phyloP scores from a whole-genome alignment of 2,329 filamentous ascomycete genomes.

The Fusarium sp. region DNA sequence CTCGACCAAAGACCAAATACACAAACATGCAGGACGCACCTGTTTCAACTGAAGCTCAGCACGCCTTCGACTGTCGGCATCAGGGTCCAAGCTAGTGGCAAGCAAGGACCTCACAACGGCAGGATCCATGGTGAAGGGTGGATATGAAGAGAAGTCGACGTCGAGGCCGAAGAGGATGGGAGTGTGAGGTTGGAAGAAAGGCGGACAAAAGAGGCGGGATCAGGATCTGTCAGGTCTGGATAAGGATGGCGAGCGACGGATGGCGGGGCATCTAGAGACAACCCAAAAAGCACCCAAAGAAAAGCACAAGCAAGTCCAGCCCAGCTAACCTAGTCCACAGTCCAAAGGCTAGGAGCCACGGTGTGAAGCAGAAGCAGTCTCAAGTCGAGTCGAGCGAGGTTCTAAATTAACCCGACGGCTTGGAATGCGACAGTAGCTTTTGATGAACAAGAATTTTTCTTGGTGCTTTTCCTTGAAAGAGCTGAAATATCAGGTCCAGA shows the following conservation, averaged over 20 bases:
- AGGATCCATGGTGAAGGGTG: conserved; percentile 73
- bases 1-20: conserved; percentile 21
- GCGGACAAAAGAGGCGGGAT: conserved; percentile 42
- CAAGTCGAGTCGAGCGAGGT: conserved; percentile 21
- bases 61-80: conserved; percentile 79
- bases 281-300: conserved; percentile 38
- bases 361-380: conserved; percentile 14
- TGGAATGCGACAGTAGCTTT: conserved; percentile 24
- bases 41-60: conserved; percentile 86
- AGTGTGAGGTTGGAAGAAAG: conserved; percentile 37
- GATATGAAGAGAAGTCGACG: conserved; percentile 43
- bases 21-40: conserved; percentile 63
- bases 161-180: conserved; percentile 43
- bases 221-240: conserved; percentile 50
- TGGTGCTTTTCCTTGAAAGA: conserved; percentile 22
- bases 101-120: conserved; percentile 81
- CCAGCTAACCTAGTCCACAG: conserved; percentile 31
- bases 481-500: conserved; percentile 39
- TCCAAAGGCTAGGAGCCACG: conserved; percentile 35
- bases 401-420: conserved; percentile 11
- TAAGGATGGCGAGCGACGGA: conserved; percentile 46
- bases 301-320: conserved; percentile 34
- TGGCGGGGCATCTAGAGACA: conserved; percentile 49
- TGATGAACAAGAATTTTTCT: conserved; percentile 2
- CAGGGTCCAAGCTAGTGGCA: conserved; percentile 78